Base-by-base conservation (phyloP, 2,329 filamentous ascomycete genomes). In the Chaetoscypha palmicola region DNA sequence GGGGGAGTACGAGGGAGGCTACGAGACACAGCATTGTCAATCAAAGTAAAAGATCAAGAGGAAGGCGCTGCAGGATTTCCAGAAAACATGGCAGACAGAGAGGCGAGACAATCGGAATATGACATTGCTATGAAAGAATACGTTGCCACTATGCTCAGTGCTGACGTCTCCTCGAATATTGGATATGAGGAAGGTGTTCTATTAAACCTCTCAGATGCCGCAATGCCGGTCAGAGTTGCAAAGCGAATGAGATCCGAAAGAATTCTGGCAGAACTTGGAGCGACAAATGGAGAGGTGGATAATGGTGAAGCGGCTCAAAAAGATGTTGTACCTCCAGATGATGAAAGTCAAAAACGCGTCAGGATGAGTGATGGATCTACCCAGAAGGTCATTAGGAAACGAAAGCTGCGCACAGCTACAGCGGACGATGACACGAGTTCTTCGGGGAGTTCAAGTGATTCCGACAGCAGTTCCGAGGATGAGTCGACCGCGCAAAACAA, bases 1-100 rank as follows among this genome's bases (percentile, higher is more conserved):
- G 86, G 89, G 28, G 77, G 76, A 49, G 81, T 81, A 4, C 79
- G 87, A 43, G 76, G 79, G 44, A 73, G 87, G 43, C 66, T 95
- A 49, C 72, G 73, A 30, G 73, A 86, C 56, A 70, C 76, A 43
- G 86, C 86, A 19, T 68, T 77, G 47, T 74, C 80, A 40, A 66
- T 81, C 38, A 71, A 80, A 52, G 68, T 72, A 43, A 70, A 72
- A 53, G 73, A 82, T 55, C 70, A 75, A 58, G 69, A 74, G 41
- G 64, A 68, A 34, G 71, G 70, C 20, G 56, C 61, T 19, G 52
- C 48, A 34, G 73, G 59, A 4, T 79, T 79, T 58, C 64, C 73
- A 5, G 67, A 69, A 30, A 66, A 70, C 26, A 72, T 69, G 50
- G 66, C 43, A 5, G 46, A 70, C 48, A 65, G 71, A 47, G 68